A percentile compares a stretch with the other conserved stretches of the same genome.
Conservation (phyloP, 2,329 filamentous ascomycete genomes). For the Sporothrix brunneoviolacea region DNA sequence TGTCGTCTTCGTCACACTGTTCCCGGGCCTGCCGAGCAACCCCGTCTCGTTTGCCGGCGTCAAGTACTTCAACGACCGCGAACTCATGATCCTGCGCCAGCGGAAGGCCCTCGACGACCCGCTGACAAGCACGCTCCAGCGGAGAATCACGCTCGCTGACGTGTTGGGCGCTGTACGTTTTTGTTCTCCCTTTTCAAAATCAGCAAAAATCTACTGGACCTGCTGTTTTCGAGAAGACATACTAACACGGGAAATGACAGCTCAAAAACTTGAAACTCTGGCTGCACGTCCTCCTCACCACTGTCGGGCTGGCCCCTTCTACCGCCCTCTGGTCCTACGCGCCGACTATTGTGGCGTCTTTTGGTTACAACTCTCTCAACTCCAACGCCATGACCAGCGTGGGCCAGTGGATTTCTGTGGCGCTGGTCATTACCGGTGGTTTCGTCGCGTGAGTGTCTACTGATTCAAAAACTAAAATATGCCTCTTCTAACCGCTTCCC, state of each 20-base stretch:
- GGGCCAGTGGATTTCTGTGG: slow-evolving; percentile 47
- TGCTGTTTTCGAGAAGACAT: too few species aligned
- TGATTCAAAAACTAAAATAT: too few species aligned
- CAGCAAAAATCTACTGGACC: too few species aligned
- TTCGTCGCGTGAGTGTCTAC: slow-evolving; percentile 10
- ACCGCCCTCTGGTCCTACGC: slow-evolving; percentile 36
- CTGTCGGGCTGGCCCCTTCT: slow-evolving; percentile 30
- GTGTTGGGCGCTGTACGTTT: too few species aligned
- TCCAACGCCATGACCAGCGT: slow-evolving; percentile 51
- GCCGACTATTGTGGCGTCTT: slow-evolving; percentile 45
- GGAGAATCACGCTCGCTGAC: too few species aligned
- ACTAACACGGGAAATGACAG: too few species aligned
- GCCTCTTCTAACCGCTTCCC: background rate
- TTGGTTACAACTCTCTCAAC: slow-evolving; percentile 42
- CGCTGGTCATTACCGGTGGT: slow-evolving; percentile 19
- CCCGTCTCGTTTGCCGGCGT: slow-evolving; percentile 35
- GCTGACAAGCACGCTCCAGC: too few species aligned
- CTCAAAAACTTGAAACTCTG: slow-evolving; percentile 34
- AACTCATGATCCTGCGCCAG: slow-evolving; percentile 35
- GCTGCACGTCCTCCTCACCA: slow-evolving; percentile 44
- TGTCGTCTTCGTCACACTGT: slow-evolving; percentile 34
- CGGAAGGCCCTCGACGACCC: slow-evolving; percentile 38
- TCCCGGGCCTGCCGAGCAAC: slow-evolving; percentile 39
- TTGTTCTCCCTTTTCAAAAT: too few species aligned
- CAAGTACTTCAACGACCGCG: slow-evolving; percentile 31